phyloP scores from a whole-genome alignment of 179 eudicot genomes.

The Silene noctiflora region DNA sequence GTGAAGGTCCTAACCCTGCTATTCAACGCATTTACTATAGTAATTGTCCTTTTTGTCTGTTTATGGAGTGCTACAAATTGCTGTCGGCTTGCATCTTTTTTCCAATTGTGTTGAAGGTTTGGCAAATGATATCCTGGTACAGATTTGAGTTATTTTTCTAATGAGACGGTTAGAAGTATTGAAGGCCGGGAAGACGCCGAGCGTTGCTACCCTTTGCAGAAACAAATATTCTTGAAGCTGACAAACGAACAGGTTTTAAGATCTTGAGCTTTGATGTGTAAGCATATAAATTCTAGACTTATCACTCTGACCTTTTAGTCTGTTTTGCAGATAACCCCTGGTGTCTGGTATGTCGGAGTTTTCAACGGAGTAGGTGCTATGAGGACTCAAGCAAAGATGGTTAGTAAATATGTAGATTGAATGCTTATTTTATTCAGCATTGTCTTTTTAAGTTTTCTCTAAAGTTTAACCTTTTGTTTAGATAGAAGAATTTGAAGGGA shows the following conservation, averaged over 20 bases:
- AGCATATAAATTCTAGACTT: not conserved
- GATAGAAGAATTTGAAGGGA: too few species aligned
- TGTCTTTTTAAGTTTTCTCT: not conserved
- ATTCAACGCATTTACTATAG: not conserved
- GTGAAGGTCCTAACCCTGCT: slow-evolving; percentile 27
- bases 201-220: slow-evolving; percentile 76
- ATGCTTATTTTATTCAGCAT: not conserved
- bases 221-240: slow-evolving; percentile 43
- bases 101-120: not conserved
- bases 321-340: slow-evolving; percentile 69
- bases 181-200: slow-evolving; percentile 53
- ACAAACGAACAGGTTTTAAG: slow-evolving; percentile 74
- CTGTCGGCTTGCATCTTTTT: not conserved
- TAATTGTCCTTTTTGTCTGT: not conserved
- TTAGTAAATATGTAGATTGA: slow-evolving; percentile 19
- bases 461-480: not conserved
- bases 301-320: slow-evolving; percentile 20
- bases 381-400: slow-evolving; percentile 96
- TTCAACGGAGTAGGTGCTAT: slow-evolving; percentile 83
- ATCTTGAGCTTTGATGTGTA: slow-evolving; percentile 4
- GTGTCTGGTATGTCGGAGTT: slow-evolving; percentile 78
- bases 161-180: slow-evolving; percentile 51
- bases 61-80: not conserved
- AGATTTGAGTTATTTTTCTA: slow-evolving; percentile 53
- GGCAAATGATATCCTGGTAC: slow-evolving; percentile 27